phyloP scores from a whole-genome alignment of 176 grass and related monocot genomes.

The Olyra latifolia region DNA sequence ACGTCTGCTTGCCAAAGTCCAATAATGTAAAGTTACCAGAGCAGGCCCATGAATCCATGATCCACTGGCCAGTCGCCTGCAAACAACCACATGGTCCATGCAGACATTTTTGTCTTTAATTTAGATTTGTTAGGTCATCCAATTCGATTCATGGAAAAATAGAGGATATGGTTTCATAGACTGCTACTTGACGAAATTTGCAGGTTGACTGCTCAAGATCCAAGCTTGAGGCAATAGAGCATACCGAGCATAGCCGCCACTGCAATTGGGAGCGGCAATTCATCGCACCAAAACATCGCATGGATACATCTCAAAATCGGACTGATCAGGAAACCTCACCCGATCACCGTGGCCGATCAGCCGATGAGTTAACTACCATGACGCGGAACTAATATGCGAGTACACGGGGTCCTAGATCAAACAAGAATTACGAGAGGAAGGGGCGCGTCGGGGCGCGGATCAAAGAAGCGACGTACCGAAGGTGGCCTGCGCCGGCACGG shows the following conservation, averaged over 20 bases:
- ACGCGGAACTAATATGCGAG: neutral
- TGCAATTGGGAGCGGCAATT: neutral
- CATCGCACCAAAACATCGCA: neutral
- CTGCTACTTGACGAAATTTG: neutral
- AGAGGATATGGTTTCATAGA: neutral
- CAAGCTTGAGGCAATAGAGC: neutral
- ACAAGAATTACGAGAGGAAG: neutral
- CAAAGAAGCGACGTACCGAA: slow-evolving; percentile 52
- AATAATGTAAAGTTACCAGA: slow-evolving; percentile 22
- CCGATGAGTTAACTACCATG: neutral
- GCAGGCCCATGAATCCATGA: slow-evolving; percentile 19
- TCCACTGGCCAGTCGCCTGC: neutral
- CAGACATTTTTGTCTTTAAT: neutral
- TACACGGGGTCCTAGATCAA: neutral
- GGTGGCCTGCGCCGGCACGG: slow-evolving; percentile 68
- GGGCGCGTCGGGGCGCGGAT: neutral
- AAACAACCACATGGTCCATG: neutral
- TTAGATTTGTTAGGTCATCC: slow-evolving; percentile 3
- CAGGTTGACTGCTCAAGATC: slow-evolving; percentile 45
- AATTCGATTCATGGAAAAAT: neutral
- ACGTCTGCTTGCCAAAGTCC: slow-evolving; percentile 1
- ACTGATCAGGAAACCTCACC: neutral
- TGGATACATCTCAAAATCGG: neutral
- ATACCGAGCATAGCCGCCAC: neutral
- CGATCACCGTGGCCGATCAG: neutral